These are phyloP conservation scores for Pezicula neosporulosa DNA, from an alignment of 2,329 filamentous ascomycete species.

Conservation along the genomic window DNA sequence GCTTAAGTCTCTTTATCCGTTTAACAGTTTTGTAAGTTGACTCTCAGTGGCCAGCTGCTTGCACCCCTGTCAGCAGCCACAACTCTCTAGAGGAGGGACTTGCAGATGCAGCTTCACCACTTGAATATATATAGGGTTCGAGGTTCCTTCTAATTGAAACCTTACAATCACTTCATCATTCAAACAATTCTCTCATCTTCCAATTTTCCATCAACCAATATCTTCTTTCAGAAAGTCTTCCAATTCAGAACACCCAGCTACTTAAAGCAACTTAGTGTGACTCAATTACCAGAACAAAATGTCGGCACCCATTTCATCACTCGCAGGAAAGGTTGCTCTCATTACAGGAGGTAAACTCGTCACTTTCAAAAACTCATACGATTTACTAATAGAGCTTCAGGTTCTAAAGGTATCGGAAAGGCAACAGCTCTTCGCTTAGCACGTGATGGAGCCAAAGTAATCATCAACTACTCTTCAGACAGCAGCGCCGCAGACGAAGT, in stretches of 20 bases:
- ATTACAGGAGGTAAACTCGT: slow-evolving; percentile 35
- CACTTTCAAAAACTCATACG: slow-evolving; percentile 38
- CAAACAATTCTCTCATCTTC: too few species aligned
- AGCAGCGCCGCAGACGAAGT: slow-evolving; percentile 42
- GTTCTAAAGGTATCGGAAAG: slow-evolving; percentile 56
- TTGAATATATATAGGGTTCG: too few species aligned
- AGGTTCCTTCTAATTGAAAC: too few species aligned
- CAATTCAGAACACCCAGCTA: too few species aligned
- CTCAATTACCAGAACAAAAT: slow-evolving; percentile 3
- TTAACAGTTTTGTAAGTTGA: too few species aligned
- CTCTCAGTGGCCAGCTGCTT: background rate
- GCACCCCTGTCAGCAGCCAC: background rate
- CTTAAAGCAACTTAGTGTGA: too few species aligned
- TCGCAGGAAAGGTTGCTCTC: slow-evolving; percentile 24
- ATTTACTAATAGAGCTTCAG: slow-evolving; percentile 31
- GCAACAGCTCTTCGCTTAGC: slow-evolving; percentile 56
- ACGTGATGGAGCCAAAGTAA: slow-evolving; percentile 50
- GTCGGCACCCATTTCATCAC: slow-evolving; percentile 10
- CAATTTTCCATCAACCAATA: background rate
- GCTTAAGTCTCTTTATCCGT: too few species aligned
- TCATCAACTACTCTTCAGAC: slow-evolving; percentile 55
- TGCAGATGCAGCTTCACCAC: background rate
- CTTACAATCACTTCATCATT: too few species aligned
- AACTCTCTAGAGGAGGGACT: background rate
- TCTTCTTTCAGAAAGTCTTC: background rate